Base-by-base conservation (phyloP, 352 stramenopile species). In the Globisporangium rhizosaccharum region DNA sequence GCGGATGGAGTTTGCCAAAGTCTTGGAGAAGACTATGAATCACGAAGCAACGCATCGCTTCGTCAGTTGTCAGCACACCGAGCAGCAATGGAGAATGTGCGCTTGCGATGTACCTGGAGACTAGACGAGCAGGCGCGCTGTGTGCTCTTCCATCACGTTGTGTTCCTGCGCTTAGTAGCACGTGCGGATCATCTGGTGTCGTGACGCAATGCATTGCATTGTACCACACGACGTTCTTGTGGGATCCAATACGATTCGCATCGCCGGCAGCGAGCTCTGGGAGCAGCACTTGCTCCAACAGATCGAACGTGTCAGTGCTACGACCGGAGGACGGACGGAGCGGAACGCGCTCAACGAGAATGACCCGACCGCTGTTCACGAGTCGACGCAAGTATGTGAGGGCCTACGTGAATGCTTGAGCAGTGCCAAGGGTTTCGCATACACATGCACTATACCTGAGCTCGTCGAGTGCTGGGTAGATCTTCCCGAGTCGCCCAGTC, bases 1-100 rank as follows among this genome's bases (percentile, higher is more conserved):
- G 63, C 18, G 69, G 62, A 30, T 83, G 71, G 37, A 83, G 33
- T 8, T 63, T 66, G 8, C 65, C 69, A 50, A 83, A 83, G 26
- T 63, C 51, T 28, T 41, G 36, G 5, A 67, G 56, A 28, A 67
- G 41, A 52, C 61, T 69, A 30, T 46, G 11, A 51, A 20, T 2
- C 51, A 18, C 18, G 33, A 14, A 26, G 12, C 30, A 36, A 9
- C 30, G 9, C 30, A 36, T 36, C 9, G 9, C 30, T 36, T 36
- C 30, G 30, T 36, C 30, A 36, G 30, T 5, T 10, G 30, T 36
- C 30, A 9, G 30, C 30, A 36, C 2, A 36, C 30, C 5, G 30
- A 36, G 30, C 30, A 9, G 9, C 9, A 36, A 36, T 28, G 36
- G 23, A 33, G 8, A 25, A 23, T 25, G 8, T 4, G 9, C 30